These are phyloP conservation scores for Candida labiduridarum DNA, from an alignment of 1,139 yeast genomes.

Conservation along the genomic window DNA sequence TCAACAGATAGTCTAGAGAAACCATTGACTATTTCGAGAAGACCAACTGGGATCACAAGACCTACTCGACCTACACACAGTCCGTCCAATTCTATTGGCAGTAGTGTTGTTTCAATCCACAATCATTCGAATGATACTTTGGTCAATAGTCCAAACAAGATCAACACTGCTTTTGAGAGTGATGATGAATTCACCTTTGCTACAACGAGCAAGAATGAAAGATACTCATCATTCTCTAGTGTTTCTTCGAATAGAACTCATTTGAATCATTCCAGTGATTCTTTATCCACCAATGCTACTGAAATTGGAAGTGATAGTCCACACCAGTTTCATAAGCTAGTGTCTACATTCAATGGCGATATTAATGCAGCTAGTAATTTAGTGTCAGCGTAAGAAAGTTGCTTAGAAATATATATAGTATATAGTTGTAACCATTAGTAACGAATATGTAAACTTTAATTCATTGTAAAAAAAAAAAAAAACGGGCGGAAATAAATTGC, in stretches of 20 bases:
- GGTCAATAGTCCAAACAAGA: constrained; percentile 7
- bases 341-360: not conserved
- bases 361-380: not conserved
- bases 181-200: constrained; percentile 11
- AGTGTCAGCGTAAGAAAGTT: too few species aligned
- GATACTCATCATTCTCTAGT: constrained; percentile 5
- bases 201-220: not conserved
- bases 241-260: constrained; percentile 6
- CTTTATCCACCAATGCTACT: constrained; percentile 17
- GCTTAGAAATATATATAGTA: not conserved
- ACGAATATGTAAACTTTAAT: too few species aligned
- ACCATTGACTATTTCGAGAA: constrained; percentile 30
- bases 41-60: constrained; percentile 14
- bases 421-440: not conserved
- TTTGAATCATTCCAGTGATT: constrained; percentile 13
- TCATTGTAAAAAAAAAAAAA: too few species aligned
- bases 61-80: constrained; percentile 2
- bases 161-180: not conserved
- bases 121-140: constrained; percentile 9
- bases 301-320: constrained; percentile 6
- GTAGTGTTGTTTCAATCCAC: constrained; percentile 4
- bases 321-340: not conserved
- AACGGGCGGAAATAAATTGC: too few species aligned
- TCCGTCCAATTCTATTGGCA: not conserved
- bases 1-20: constrained; percentile 11